Percentiles rank a stretch among this genome's conserved stretches.
phyloP scores from a whole-genome alignment of 495 filamentous ascomycete species.

The Apiosordaria backusii region DNA sequence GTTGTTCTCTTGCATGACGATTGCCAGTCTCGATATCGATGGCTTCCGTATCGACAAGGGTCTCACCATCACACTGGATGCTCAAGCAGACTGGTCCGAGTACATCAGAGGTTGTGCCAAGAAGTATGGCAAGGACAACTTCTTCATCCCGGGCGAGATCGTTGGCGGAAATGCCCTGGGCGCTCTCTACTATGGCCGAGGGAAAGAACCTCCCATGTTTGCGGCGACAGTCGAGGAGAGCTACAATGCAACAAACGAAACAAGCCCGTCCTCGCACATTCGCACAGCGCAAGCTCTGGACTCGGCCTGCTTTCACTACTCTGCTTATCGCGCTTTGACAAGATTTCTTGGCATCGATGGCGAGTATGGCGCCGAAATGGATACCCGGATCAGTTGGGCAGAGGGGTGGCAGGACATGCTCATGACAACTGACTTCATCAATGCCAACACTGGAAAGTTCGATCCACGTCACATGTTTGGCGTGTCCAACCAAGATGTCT shows the following conservation, averaged over 20 bases:
- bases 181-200: conserved; percentile 63
- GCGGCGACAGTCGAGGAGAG: conserved; percentile 42
- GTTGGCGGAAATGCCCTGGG: conserved; percentile 60
- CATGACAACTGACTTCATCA: conserved; percentile 60
- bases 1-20: conserved; percentile 64
- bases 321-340: conserved; percentile 63
- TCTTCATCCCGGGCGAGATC: conserved; percentile 64
- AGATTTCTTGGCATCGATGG: conserved; percentile 65
- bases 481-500: conserved; percentile 68
- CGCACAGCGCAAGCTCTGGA: conserved; percentile 55
- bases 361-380: conserved; percentile 56
- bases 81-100: conserved; percentile 55
- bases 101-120: conserved; percentile 54
- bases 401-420: conserved; percentile 61
- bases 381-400: conserved; percentile 57
- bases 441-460: conserved; percentile 63
- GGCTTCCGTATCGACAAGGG: conserved; percentile 69
- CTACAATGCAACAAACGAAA: conserved; percentile 41
- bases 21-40: conserved; percentile 62
- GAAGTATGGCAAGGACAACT: conserved; percentile 57
- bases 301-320: conserved; percentile 66
- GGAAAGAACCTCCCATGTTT: conserved; percentile 55
- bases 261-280: conserved; percentile 51
- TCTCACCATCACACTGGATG: conserved; percentile 60
- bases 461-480: conserved; percentile 71